A percentile compares a stretch with the other conserved stretches of the same genome.
Evolutionary conservation across 176 grass and related monocot genomes (phyloP).

Genomic region (Sorghum bicolor): DNA sequence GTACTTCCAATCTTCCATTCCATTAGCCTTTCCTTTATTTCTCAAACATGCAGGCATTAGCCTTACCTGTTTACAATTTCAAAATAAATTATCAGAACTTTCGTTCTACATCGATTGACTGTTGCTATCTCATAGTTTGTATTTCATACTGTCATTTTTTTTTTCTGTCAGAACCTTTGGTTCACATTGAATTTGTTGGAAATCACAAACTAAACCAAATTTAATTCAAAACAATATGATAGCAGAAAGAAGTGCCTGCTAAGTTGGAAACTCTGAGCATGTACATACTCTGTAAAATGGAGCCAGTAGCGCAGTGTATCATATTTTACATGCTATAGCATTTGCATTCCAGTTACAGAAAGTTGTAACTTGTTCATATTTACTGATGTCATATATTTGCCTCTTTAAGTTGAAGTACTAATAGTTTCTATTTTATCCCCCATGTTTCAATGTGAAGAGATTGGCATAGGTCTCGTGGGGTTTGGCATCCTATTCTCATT

Average conservation of each 20-base stretch:
- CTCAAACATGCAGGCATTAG: not conserved
- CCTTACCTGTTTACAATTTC: not conserved
- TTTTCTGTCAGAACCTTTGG: not conserved
- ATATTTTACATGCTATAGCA: not conserved
- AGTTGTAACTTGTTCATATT: not conserved
- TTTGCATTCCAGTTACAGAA: conserved; percentile 33
- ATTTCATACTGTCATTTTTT: not conserved
- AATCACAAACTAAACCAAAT: not conserved
- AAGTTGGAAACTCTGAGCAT: conserved; percentile 5
- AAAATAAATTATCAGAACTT: not conserved
- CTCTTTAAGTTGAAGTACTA: conserved; percentile 8
- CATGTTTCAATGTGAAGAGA: conserved; percentile 58
- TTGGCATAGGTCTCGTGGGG: conserved; percentile 88
- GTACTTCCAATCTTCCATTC: no score
- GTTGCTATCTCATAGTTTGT: not conserved
- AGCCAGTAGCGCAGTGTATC: not conserved
- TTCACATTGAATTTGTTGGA: conserved; percentile 12
- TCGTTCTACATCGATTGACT: not conserved
- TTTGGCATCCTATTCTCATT: conserved; percentile 92
- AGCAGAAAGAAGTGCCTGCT: not conserved
- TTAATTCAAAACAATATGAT: not conserved
- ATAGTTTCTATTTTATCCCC: not conserved
- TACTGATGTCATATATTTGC: conserved; percentile 4
- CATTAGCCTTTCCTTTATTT: not conserved
- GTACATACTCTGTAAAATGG: not conserved